These are phyloP conservation scores for Stagonosporopsis rhizophila DNA, from an alignment of 2,329 filamentous ascomycete species.

Conservation along the genomic window DNA sequence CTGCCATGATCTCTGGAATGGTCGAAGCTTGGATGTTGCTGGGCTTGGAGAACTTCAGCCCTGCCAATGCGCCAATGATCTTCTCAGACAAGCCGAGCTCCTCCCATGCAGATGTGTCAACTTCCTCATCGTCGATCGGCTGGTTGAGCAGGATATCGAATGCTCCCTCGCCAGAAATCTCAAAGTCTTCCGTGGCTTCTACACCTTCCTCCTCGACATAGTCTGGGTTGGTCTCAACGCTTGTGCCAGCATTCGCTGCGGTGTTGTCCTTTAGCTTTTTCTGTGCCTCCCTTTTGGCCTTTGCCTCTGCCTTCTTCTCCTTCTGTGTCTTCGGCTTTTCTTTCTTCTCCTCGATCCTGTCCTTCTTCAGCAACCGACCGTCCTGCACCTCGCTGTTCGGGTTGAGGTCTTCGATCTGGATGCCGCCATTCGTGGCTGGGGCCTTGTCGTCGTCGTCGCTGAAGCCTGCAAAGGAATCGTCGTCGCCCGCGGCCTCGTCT, in stretches of 20 bases:
- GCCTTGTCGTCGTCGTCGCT: conserved; percentile 30
- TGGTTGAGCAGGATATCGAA: conserved; percentile 65
- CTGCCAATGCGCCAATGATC: conserved; percentile 76
- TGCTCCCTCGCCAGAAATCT: conserved; percentile 44
- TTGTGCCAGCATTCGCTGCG: conserved; percentile 19
- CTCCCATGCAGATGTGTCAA: conserved; percentile 81
- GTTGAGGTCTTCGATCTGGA: conserved; percentile 15
- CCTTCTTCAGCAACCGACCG: conserved; percentile 13
- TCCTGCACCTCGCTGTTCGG: conserved; percentile 34
- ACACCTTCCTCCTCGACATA: conserved; percentile 27
- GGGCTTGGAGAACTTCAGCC: conserved; percentile 79
- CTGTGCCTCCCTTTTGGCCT: conserved; percentile 32
- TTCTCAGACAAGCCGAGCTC: conserved; percentile 74
- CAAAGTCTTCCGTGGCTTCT: conserved; percentile 32
- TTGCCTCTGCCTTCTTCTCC: conserved; percentile 25
- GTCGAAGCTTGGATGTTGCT: conserved; percentile 80
- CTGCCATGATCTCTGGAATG: conserved; percentile 82
- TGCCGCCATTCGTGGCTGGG: conserved; percentile 11
- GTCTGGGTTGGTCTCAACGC: conserved; percentile 15
- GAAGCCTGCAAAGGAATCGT: conserved; percentile 35
- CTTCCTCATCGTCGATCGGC: conserved; percentile 62
- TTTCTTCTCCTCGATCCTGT: conserved; percentile 12
- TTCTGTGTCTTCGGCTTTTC: conserved; percentile 26
- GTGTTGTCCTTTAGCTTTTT: conserved; percentile 14
- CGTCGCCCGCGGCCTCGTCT: conserved; percentile 50